Conservation (phyloP, 306 rosid genomes). For the Quercus aquifolioides region DNA sequence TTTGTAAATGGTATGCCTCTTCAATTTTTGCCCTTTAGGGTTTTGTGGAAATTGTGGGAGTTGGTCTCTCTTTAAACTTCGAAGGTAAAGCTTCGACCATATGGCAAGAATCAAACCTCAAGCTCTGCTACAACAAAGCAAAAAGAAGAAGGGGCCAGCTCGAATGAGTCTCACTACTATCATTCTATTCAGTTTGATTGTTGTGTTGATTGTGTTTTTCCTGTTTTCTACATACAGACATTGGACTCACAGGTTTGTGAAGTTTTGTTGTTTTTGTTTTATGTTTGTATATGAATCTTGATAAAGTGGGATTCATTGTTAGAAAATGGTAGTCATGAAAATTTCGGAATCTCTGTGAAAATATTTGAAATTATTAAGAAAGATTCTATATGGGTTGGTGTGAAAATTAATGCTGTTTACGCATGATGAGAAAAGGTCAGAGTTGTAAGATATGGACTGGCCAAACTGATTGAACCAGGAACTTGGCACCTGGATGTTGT, state of each 20-base stretch:
- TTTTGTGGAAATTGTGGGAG: slow-evolving; percentile 11
- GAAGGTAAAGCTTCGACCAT: slow-evolving; percentile 24
- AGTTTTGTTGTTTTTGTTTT: slow-evolving; percentile 1
- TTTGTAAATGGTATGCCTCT: not conserved
- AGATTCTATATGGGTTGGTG: not conserved
- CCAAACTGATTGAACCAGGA: not conserved
- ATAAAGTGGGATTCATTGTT: not conserved
- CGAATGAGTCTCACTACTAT: slow-evolving; percentile 41
- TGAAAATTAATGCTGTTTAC: not conserved
- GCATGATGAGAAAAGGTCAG: not conserved
- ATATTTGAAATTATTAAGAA: not conserved
- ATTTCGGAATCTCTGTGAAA: not conserved
- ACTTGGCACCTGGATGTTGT: not conserved
- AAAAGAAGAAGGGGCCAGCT: slow-evolving; percentile 71
- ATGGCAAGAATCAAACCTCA: slow-evolving; percentile 81
- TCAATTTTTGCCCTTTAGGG: not conserved
- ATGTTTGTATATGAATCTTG: not conserved
- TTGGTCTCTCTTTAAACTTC: slow-evolving; percentile 2
- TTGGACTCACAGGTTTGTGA: slow-evolving; percentile 60
- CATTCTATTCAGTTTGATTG: slow-evolving; percentile 42
- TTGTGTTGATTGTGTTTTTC: slow-evolving; percentile 46
- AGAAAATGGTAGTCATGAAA: not conserved
- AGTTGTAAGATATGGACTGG: slow-evolving; percentile 5
- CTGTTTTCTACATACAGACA: slow-evolving; percentile 42
- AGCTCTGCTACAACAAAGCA: slow-evolving; percentile 73